Conservation (phyloP, 192 early-diverging fungal genomes). For the Coemansia pectinata region DNA sequence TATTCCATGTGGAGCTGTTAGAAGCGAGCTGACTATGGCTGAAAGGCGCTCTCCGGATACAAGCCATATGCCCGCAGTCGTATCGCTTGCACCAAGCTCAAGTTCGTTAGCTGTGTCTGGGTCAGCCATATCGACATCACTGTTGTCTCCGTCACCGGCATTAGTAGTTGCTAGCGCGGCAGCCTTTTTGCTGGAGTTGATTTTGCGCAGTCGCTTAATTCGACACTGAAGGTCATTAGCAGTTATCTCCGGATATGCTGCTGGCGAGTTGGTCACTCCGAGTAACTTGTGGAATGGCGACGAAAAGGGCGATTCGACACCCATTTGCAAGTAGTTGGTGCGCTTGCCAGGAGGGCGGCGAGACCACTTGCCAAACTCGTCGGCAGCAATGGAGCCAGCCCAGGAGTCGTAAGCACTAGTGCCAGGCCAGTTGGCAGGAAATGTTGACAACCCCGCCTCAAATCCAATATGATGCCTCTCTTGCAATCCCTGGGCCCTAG, state of each 20-base stretch:
- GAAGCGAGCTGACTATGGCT: slow-evolving; percentile 7
- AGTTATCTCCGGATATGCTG: slow-evolving; percentile 15
- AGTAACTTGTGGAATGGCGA: slow-evolving; percentile 62
- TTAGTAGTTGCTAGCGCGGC: not conserved
- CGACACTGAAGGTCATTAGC: slow-evolving; percentile 40
- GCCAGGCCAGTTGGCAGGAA: slow-evolving; percentile 85
- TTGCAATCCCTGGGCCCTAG: slow-evolving; percentile 71
- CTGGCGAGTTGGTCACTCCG: slow-evolving; percentile 16
- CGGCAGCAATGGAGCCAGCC: slow-evolving; percentile 43
- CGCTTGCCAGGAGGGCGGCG: slow-evolving; percentile 79
- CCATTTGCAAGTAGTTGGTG: slow-evolving; percentile 74
- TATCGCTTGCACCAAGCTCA: slow-evolving; percentile 1
- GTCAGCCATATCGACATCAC: not conserved
- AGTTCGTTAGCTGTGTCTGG: not conserved
- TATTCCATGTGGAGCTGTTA: not conserved
- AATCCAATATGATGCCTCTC: slow-evolving; percentile 73
- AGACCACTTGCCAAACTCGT: slow-evolving; percentile 56
- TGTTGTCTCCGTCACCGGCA: not conserved
- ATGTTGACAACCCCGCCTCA: slow-evolving; percentile 73
- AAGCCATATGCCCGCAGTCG: slow-evolving; percentile 32
- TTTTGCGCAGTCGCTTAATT: slow-evolving; percentile 34
- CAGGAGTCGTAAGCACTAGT: slow-evolving; percentile 65
- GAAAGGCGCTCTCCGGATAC: slow-evolving; percentile 29
- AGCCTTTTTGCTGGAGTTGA: slow-evolving; percentile 14
- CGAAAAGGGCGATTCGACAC: slow-evolving; percentile 68